A percentile compares a stretch with the other conserved stretches of the same genome.
phyloP scores from a whole-genome alignment of 2,329 filamentous ascomycete genomes.

The Colletotrichum karsti region DNA sequence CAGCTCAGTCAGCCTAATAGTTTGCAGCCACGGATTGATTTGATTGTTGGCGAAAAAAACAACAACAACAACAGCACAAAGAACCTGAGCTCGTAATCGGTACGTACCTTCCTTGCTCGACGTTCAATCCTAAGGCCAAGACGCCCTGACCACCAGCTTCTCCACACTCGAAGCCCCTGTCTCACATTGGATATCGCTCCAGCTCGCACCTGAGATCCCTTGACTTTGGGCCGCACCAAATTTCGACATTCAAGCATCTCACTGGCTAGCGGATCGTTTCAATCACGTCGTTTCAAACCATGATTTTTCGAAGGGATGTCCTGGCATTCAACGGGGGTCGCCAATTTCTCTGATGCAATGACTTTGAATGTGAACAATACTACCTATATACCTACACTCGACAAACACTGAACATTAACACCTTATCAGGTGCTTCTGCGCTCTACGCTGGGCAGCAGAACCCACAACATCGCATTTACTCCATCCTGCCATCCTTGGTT shows the following conservation, averaged over 20 bases:
- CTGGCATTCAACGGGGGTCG: background rate
- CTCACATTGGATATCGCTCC: constrained; percentile 14
- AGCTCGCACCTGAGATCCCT: constrained; percentile 15
- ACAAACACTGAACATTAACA: too few species aligned
- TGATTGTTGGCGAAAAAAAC: background rate
- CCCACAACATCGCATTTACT: background rate
- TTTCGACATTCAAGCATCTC: constrained; percentile 20
- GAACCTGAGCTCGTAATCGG: background rate
- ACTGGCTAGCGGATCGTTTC: constrained; percentile 24
- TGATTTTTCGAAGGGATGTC: constrained; percentile 9
- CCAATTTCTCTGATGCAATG: background rate
- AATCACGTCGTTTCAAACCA: constrained; percentile 26
- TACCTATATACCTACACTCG: too few species aligned
- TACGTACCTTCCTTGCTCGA: background rate
- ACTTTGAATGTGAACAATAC: too few species aligned
- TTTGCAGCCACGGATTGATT: background rate
- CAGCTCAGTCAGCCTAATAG: constrained; percentile 1
- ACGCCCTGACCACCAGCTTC: constrained; percentile 3
- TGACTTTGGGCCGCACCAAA: constrained; percentile 4
- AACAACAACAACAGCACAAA: background rate
- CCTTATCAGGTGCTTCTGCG: too few species aligned
- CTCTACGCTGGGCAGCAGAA: too few species aligned
- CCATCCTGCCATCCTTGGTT: too few species aligned
- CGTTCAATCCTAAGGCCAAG: background rate
- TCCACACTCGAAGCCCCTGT: constrained; percentile 20